Conservation (phyloP, 345 rosid species). For the Angophora floribunda region DNA sequence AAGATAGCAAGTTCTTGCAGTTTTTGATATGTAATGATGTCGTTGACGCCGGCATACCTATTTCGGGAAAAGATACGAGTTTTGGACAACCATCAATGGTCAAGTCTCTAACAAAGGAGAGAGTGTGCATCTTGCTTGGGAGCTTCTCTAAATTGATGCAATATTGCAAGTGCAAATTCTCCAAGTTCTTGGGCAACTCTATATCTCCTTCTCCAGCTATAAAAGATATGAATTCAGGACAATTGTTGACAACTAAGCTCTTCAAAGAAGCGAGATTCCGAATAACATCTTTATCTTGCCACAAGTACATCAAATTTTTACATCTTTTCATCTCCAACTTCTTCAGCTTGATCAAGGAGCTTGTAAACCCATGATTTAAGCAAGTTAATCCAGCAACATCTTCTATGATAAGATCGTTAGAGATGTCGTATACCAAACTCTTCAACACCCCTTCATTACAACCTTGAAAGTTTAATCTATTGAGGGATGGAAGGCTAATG, state of each 20-base stretch:
- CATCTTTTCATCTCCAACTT: not conserved
- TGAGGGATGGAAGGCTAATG: not conserved
- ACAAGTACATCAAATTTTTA: not conserved
- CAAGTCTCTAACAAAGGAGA: not conserved
- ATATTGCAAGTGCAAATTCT: rapidly evolving
- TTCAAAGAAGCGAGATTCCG: not conserved
- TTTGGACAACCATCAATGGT: rapidly evolving
- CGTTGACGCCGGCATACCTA: rapidly evolving
- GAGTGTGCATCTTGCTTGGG: not conserved
- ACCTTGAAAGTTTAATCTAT: not conserved
- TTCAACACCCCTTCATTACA: not conserved
- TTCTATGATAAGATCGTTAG: not conserved
- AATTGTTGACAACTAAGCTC: rapidly evolving
- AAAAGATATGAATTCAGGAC: not conserved
- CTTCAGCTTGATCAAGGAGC: not conserved
- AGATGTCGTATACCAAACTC: not conserved
- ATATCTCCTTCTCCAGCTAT: not conserved
- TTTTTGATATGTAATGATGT: rapidly evolving
- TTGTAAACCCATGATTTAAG: not conserved
- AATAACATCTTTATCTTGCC: not conserved
- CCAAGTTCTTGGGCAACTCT: not conserved
- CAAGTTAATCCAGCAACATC: not conserved
- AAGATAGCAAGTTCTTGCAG: not conserved
- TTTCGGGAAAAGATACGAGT: not conserved
- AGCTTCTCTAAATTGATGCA: not conserved